Percentiles rank a stretch among this genome's conserved stretches.
These are phyloP conservation scores for Micractinium sp. DNA, from an alignment of 139 green algal genomes.

Conservation along the genomic window DNA sequence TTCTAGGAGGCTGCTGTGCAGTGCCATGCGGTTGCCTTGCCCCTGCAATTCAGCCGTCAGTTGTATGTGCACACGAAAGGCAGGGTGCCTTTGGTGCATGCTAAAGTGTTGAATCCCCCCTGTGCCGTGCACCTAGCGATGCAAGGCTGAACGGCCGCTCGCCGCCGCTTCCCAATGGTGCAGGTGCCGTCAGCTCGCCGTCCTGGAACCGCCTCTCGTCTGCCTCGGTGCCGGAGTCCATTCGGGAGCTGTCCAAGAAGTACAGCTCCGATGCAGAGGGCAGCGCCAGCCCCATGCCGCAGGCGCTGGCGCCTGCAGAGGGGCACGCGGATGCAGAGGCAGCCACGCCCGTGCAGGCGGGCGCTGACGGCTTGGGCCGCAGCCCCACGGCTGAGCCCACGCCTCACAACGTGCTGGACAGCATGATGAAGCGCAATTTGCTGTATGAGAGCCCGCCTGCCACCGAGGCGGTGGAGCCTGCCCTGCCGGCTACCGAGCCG, in stretches of 20 bases:
- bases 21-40: neutral
- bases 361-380: neutral
- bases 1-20: neutral
- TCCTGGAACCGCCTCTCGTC: slow-evolving; percentile 45
- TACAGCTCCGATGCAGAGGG: neutral
- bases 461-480: neutral
- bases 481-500: neutral
- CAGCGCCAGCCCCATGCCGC: neutral
- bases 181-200: slow-evolving; percentile 8
- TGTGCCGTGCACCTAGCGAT: too few relatives aligned
- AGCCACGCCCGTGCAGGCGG: neutral
- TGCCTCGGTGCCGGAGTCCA: slow-evolving; percentile 35
- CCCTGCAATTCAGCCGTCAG: neutral
- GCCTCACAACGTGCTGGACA: slow-evolving; percentile 16
- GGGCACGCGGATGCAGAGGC: neutral
- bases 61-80: neutral
- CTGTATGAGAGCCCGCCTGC: slow-evolving; percentile 27
- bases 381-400: slow-evolving; percentile 30
- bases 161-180: neutral
- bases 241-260: slow-evolving; percentile 35
- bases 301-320: neutral
- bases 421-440: slow-evolving; percentile 30
- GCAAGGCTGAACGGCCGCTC: too few relatives aligned
- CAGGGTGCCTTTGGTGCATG: too few relatives aligned
- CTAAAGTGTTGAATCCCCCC: too few relatives aligned